Evolutionary conservation across 2,329 filamentous ascomycete species (phyloP).

Genomic region (Eutypa lata): DNA sequence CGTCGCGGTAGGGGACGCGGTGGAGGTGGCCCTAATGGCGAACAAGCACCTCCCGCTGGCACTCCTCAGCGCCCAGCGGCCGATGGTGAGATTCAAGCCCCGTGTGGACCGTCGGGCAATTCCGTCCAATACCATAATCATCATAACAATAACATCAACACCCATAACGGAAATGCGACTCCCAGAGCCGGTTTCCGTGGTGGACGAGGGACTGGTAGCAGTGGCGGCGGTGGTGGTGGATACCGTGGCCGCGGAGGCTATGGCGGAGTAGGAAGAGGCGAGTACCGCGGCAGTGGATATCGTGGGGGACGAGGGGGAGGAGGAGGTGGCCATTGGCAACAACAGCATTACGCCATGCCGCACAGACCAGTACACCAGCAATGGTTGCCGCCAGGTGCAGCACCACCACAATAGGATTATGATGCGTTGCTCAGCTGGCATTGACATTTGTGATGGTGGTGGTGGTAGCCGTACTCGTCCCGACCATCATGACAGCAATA

Average conservation of each 20-base stretch:
- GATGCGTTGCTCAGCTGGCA: no score
- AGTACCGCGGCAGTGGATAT: background rate
- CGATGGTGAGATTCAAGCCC: background rate
- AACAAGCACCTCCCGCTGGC: background rate
- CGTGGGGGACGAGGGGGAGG: background rate
- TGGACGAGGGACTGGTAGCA: no score
- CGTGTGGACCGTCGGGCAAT: background rate
- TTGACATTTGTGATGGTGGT: no score
- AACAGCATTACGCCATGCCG: background rate
- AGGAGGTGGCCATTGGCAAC: background rate
- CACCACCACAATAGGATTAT: no score
- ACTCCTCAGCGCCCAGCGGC: background rate
- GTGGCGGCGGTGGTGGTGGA: background rate
- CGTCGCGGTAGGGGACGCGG: constrained; percentile 25
- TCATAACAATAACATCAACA: background rate
- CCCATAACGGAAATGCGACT: no score
- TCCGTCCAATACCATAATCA: background rate
- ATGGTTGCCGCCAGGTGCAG: background rate
- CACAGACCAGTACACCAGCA: background rate
- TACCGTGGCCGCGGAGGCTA: background rate
- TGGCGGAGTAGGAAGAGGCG: background rate
- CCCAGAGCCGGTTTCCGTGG: background rate
- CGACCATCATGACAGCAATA: no score
- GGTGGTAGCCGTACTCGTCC: no score
- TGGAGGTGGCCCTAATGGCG: constrained; percentile 2